Evolutionary conservation across 495 filamentous ascomycete genomes (phyloP).

Genomic region (Penicillium waksmanii): DNA sequence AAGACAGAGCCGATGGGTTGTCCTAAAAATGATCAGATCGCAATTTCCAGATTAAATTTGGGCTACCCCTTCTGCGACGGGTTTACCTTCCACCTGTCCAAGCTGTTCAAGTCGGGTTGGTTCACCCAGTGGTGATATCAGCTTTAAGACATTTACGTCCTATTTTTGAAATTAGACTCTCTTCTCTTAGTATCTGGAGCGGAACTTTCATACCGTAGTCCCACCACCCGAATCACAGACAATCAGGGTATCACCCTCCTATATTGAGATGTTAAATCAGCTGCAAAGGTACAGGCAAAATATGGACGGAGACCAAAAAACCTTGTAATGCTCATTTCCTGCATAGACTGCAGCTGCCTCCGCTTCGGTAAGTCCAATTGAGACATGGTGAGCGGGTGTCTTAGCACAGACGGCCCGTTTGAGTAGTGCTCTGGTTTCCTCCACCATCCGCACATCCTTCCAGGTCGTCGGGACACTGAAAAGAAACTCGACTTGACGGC

Average conservation of each 20-base stretch:
- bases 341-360: conserved; percentile 68
- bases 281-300: neutral
- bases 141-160: conserved; percentile 44
- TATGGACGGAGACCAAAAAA: conserved; percentile 11
- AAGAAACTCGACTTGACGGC: conserved; percentile 60
- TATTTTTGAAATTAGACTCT: conserved; percentile 5
- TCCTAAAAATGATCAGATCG: conserved; percentile 20
- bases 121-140: conserved; percentile 32
- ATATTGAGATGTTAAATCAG: conserved; percentile 14
- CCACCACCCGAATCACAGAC: conserved; percentile 62
- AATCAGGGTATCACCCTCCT: conserved; percentile 50
- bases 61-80: too few species aligned
- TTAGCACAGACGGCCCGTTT: conserved; percentile 54
- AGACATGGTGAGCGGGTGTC: conserved; percentile 46
- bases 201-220: conserved; percentile 44
- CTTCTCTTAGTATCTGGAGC: neutral
- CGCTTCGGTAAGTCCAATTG: conserved; percentile 69
- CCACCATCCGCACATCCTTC: conserved; percentile 60
- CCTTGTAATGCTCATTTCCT: conserved; percentile 41
- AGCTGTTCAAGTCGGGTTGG: conserved; percentile 41
- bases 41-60: neutral
- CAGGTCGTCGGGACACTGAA: conserved; percentile 73
- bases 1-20: conserved; percentile 44
- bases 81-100: conserved; percentile 41
- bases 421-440: conserved; percentile 56